These are phyloP conservation scores for Collybia sp. DNA, from an alignment of 768 basidiomycete genomes.

Conservation along the genomic window DNA sequence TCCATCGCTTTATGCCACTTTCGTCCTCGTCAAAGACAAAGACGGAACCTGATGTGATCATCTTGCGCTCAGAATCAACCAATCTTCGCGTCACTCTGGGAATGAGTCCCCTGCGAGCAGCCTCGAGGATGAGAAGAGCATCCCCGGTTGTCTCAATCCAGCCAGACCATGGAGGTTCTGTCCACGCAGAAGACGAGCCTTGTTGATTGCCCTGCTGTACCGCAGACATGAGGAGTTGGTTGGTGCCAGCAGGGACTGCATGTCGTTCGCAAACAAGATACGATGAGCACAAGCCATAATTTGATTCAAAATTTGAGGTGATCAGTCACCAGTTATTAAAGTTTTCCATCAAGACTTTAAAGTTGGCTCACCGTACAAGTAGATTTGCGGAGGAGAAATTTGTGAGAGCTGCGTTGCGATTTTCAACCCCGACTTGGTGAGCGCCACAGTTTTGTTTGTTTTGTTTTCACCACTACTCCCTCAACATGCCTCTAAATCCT, in stretches of 20 bases:
- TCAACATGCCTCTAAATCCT: conserved; percentile 1
- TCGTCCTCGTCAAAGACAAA: conserved; percentile 98
- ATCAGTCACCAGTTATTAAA: conserved; percentile 49
- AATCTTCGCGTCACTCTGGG: conserved; percentile 90
- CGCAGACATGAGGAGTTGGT: conserved; percentile 27
- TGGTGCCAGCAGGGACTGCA: conserved; percentile 17
- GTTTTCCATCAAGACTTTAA: conserved; percentile 53
- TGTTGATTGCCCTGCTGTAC: conserved; percentile 28
- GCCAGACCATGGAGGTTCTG: conserved; percentile 88
- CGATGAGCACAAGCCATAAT: conserved; percentile 17
- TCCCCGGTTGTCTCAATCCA: conserved; percentile 96
- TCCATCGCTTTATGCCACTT: conserved; percentile 97
- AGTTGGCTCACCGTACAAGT: conserved; percentile 70
- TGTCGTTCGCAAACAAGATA: conserved; percentile 14
- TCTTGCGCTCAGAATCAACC: conserved; percentile 86
- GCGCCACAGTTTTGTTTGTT: conserved; percentile 24
- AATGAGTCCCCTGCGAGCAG: conserved; percentile 84
- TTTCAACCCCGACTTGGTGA: conserved; percentile 35
- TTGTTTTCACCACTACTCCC: conserved; percentile 11
- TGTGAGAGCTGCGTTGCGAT: conserved; percentile 27
- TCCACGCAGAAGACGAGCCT: conserved; percentile 49
- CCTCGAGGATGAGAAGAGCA: conserved; percentile 95
- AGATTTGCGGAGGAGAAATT: conserved; percentile 59
- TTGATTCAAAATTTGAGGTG: conserved; percentile 23
- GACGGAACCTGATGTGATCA: conserved; percentile 91